Evolutionary conservation across 495 filamentous ascomycete genomes (phyloP).

Genomic region (Podospora bellae-mahoneyi): DNA sequence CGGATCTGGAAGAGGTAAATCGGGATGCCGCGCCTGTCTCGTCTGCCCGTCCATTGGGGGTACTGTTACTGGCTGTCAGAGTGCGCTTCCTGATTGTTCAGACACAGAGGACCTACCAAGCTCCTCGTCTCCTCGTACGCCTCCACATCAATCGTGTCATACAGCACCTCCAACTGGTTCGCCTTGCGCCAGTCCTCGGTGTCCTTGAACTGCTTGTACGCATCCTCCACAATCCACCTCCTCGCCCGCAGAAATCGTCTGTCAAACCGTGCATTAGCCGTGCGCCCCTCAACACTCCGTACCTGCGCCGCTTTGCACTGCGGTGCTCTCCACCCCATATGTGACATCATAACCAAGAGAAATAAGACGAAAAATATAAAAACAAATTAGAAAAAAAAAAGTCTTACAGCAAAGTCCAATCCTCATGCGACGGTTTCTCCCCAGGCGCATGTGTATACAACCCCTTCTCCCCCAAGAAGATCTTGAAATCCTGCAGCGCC

Average conservation of each 20-base stretch:
- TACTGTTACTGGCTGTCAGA: slow-evolving; percentile 51
- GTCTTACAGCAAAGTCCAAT: slow-evolving; percentile 74
- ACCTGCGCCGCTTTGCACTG: background rate
- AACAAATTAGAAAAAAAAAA: slow-evolving; percentile 7
- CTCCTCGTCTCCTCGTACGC: slow-evolving; percentile 75
- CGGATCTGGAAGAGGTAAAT: slow-evolving; percentile 85
- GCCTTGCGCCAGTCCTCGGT: slow-evolving; percentile 84
- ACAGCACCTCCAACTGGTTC: slow-evolving; percentile 69
- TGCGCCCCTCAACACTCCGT: background rate
- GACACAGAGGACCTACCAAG: slow-evolving; percentile 53
- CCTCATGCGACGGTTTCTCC: slow-evolving; percentile 63
- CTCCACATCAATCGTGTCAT: slow-evolving; percentile 73
- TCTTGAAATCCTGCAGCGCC: slow-evolving; percentile 66
- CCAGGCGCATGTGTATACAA: slow-evolving; percentile 55
- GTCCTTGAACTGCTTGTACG: slow-evolving; percentile 79
- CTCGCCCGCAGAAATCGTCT: slow-evolving; percentile 80
- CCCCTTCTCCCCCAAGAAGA: slow-evolving; percentile 57
- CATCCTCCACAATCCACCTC: slow-evolving; percentile 66
- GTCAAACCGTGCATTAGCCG: slow-evolving; percentile 3
- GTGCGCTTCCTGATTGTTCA: background rate
- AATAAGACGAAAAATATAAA: background rate
- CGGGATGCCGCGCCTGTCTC: slow-evolving; percentile 81
- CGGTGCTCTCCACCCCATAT: background rate
- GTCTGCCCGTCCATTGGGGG: slow-evolving; percentile 86
- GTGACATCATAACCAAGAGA: background rate